Evolutionary conservation across 768 basidiomycete genomes (phyloP), one percentile per base, ranked within the genome.

Genomic region (Russula olivacea): DNA sequence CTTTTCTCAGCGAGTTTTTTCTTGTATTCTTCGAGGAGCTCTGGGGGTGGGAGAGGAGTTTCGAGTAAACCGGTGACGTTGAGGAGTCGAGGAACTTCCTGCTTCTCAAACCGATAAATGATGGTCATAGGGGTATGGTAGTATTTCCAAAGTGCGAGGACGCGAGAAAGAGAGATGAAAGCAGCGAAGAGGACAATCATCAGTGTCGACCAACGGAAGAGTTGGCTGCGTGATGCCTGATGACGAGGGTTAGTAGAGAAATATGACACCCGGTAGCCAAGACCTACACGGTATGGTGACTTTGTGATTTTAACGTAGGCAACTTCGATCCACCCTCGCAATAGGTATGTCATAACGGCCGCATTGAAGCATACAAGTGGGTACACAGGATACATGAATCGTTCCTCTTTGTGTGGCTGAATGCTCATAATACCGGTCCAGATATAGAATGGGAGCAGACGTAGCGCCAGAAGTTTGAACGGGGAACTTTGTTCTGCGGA

Each of bases 361-460:
- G 94, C 96, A 71, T 98, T 98, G 76, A 98, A 93, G 71, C 92
- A 93, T 52, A 98, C 74, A 36, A 98, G 74, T 1, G 93, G 90
- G 72, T 96, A 98, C 2, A 84, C 88, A 0, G 97, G 96, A 74
- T 87, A 98, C 86, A 98, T 89, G 77, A 99, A 99, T n/a, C 97
- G 81, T 72, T 99, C 97, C 74, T 99, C 97, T 76, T 99, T 99
- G 75, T 99, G 97, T 1, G 88, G 77, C 75, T 98, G 96, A 3
- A 79, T 68, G 4, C 84, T 85, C 67, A 99, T 76, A 65, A 97
- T 87, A 1, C 74, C 81, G 51, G 87, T 69, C 96, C 97, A 98
- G n/a, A 98, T 67, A 75, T 98, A 98, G 64, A 96, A 78, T 0
- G 93, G 93, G n/a, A 81, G 73, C n/a, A 98, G 78, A 41, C 94